Conservation (phyloP, 2,329 filamentous ascomycete genomes). For the Sporothrix dimorphospora region DNA sequence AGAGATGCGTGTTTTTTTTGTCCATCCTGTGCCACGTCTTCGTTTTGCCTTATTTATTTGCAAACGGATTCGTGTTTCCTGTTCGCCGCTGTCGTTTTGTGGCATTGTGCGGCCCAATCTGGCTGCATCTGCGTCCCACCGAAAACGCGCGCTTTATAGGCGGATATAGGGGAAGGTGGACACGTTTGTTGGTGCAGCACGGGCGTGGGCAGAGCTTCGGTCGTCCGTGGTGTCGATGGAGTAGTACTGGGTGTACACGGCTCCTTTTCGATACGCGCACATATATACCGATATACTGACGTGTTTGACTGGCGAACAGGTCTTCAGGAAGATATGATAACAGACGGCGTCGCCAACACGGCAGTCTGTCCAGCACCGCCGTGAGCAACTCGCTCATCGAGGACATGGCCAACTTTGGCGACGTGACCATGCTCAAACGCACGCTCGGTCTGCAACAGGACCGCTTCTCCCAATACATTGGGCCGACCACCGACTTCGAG, state of each 20-base stretch:
- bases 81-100: not conserved
- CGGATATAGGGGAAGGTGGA: slow-evolving; percentile 19
- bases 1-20: slow-evolving; percentile 16
- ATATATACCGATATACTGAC: slow-evolving; percentile 24
- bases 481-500: slow-evolving; percentile 81
- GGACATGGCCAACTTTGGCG: slow-evolving; percentile 72
- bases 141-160: slow-evolving; percentile 18
- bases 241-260: not conserved
- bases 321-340: slow-evolving; percentile 61
- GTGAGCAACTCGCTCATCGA: slow-evolving; percentile 67
- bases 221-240: not conserved
- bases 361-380: slow-evolving; percentile 63
- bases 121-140: slow-evolving; percentile 13
- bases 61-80: not conserved
- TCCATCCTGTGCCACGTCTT: not conserved
- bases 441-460: slow-evolving; percentile 76
- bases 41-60: slow-evolving; percentile 12
- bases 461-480: slow-evolving; percentile 81
- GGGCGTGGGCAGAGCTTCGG: not conserved
- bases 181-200: slow-evolving; percentile 4
- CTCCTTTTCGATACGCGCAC: not conserved
- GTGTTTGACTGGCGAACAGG: slow-evolving; percentile 54
- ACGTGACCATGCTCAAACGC: slow-evolving; percentile 66
- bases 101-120: not conserved
- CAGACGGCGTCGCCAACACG: slow-evolving; percentile 56